A percentile compares a stretch with the other conserved stretches of the same genome.
These are phyloP conservation scores for Aspergillus pseudoterreus DNA, from an alignment of 2,329 filamentous ascomycete genomes.

Conservation along the genomic window DNA sequence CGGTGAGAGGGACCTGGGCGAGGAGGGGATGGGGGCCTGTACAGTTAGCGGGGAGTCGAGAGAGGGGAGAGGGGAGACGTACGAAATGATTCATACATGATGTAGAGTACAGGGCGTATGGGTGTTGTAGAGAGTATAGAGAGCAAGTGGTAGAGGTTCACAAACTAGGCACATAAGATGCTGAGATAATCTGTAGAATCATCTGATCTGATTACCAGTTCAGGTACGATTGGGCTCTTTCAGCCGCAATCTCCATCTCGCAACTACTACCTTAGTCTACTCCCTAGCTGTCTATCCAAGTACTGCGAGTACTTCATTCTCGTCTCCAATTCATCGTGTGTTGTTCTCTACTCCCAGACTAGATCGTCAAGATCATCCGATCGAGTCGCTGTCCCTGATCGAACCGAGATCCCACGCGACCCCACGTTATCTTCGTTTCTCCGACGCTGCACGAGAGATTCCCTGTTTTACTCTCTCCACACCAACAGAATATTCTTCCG, in stretches of 20 bases:
- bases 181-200: background rate
- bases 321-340: too few species aligned
- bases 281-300: background rate
- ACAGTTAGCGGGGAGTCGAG: background rate
- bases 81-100: conserved; percentile 47
- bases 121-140: background rate
- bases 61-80: conserved; percentile 15
- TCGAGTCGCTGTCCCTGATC: background rate
- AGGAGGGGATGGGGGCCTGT: conserved; percentile 78
- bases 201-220: background rate
- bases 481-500: too few species aligned
- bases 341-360: background rate
- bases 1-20: conserved; percentile 86
- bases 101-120: background rate
- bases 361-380: background rate
- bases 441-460: too few species aligned
- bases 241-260: background rate
- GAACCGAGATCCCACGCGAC: too few species aligned
- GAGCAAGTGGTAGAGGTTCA: background rate
- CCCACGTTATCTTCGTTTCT: too few species aligned
- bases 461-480: background rate
- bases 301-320: too few species aligned
- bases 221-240: background rate
- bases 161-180: background rate
- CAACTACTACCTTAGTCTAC: background rate